Percentiles rank a stretch among this genome's conserved stretches.
Evolutionary conservation across 1,139 yeast species (phyloP).

Genomic region (Sugiyamaella pinicola): DNA sequence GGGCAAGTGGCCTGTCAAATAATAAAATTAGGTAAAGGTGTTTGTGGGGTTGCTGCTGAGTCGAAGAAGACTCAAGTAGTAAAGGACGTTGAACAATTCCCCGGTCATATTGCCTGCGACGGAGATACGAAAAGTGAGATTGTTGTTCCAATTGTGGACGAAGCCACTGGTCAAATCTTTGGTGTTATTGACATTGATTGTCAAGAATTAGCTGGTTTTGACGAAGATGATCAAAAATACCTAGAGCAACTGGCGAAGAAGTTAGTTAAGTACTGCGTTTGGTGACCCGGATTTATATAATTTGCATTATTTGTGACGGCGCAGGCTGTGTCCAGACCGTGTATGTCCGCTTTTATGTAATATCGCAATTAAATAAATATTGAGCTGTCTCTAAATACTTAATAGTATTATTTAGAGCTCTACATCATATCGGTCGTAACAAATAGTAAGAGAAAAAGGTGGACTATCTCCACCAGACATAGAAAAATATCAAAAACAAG

Average conservation of each 20-base stretch:
- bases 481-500: conserved; percentile 68
- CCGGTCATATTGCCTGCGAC: conserved; percentile 97
- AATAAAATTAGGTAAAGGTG: conserved; percentile 79
- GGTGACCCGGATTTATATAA: conserved; percentile 35
- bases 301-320: conserved; percentile 30
- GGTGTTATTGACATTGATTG: conserved; percentile 93
- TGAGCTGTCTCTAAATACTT: conserved; percentile 30
- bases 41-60: conserved; percentile 83
- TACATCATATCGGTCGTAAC: conserved; percentile 3
- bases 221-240: conserved; percentile 57
- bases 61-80: conserved; percentile 67
- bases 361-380: no score
- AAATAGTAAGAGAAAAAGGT: neutral
- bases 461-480: conserved; percentile 62
- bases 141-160: conserved; percentile 72
- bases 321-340: no score
- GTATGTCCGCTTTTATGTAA: no score
- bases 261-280: conserved; percentile 54
- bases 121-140: conserved; percentile 92
- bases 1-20: conserved; percentile 95
- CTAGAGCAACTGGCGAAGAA: conserved; percentile 61
- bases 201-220: conserved; percentile 63
- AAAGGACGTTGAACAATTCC: conserved; percentile 70
- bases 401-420: neutral
- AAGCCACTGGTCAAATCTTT: conserved; percentile 47